phyloP scores from a whole-genome alignment of 2,329 filamentous ascomycete genomes.

The Botrytis paeoniae region DNA sequence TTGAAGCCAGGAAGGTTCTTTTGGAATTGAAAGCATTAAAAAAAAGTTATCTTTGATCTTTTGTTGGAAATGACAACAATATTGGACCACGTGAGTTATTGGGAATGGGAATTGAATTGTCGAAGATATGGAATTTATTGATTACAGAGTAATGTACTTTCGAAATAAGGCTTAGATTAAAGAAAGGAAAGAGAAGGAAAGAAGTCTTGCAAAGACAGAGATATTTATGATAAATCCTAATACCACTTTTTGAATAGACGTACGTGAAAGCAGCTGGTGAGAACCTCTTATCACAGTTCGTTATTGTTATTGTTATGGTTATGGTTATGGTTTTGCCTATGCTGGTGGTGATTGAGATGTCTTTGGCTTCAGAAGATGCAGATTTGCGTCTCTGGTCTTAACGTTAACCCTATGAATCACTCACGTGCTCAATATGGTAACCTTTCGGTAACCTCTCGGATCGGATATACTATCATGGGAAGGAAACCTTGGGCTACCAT shows the following conservation, averaged over 20 bases:
- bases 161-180: background rate
- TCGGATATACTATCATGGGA: background rate
- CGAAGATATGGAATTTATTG: background rate
- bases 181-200: background rate
- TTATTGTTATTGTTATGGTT: background rate
- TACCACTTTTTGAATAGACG: too few species aligned
- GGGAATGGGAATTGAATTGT: background rate
- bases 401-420: rapidly evolving
- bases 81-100: background rate
- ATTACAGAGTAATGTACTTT: background rate
- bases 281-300: background rate
- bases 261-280: background rate
- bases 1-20: background rate
- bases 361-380: background rate
- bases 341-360: background rate
- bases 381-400: slow-evolving; percentile 2
- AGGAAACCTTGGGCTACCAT: background rate
- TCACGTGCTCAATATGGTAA: background rate
- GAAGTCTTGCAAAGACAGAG: background rate
- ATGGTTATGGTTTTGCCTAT: background rate
- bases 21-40: background rate
- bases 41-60: background rate
- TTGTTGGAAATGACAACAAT: background rate
- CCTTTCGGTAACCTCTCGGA: background rate
- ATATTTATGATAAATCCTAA: background rate